Percentiles rank a stretch among this genome's conserved stretches.
Conservation (phyloP, 768 basidiomycete genomes). For the Lactarius quietus region DNA sequence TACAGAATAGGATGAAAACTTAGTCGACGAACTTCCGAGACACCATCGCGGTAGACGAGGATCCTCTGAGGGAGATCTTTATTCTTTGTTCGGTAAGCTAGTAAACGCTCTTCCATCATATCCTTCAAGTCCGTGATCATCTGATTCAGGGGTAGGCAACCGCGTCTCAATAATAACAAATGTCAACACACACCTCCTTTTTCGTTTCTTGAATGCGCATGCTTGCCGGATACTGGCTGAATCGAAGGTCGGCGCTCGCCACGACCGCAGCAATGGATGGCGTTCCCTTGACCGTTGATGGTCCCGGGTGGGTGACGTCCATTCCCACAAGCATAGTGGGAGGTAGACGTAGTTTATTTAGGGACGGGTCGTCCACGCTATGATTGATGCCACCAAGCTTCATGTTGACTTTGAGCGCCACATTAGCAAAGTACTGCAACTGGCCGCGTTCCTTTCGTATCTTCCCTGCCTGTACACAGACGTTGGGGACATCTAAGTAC, state of each 20-base stretch:
- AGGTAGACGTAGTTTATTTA: slow-evolving; percentile 37
- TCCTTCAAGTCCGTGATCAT: slow-evolving; percentile 48
- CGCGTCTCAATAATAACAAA: not conserved
- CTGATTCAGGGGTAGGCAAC: slow-evolving; percentile 20
- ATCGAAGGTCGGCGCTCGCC: slow-evolving; percentile 43
- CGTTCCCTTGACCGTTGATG: slow-evolving; percentile 56
- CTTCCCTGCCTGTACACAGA: slow-evolving; percentile 71
- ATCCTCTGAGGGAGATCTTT: slow-evolving; percentile 43
- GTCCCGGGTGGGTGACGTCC: slow-evolving; percentile 78
- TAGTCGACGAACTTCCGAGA: slow-evolving; percentile 57
- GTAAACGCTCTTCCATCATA: slow-evolving; percentile 49
- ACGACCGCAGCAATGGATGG: slow-evolving; percentile 55
- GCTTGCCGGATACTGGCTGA: slow-evolving; percentile 49
- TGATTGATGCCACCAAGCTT: slow-evolving; percentile 56
- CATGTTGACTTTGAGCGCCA: slow-evolving; percentile 54
- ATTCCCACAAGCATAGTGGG: slow-evolving; percentile 55
- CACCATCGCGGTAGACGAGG: slow-evolving; percentile 68
- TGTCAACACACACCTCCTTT: slow-evolving; percentile 59
- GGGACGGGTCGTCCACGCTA: slow-evolving; percentile 38
- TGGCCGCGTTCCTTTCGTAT: slow-evolving; percentile 62
- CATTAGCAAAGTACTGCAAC: slow-evolving; percentile 52
- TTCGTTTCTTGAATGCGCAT: slow-evolving; percentile 51
- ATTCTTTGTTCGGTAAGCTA: slow-evolving; percentile 38
- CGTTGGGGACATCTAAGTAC: slow-evolving; percentile 50
- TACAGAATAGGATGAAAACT: not conserved